Conservation (phyloP, 345 rosid species). For the Arabis hirsuta region DNA sequence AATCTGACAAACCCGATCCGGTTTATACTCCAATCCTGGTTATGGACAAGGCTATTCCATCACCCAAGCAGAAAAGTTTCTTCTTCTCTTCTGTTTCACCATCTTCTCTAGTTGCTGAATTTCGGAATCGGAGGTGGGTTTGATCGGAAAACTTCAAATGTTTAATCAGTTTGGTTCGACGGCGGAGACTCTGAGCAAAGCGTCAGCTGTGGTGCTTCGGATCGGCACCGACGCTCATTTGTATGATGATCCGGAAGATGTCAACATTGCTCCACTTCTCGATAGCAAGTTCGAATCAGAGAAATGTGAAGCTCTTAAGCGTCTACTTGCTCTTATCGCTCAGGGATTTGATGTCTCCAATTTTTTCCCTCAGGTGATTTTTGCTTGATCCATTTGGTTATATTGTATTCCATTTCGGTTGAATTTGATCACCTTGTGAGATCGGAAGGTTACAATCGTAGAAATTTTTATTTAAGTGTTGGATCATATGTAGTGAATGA, state of each 20-base stretch:
- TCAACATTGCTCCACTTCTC: constrained; percentile 76
- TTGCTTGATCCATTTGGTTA: constrained; percentile 3
- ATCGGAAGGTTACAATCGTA: constrained; percentile 17
- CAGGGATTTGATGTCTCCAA: constrained; percentile 97
- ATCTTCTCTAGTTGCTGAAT: neutral
- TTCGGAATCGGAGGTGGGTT: constrained; percentile 7
- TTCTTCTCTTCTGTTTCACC: constrained; percentile 27
- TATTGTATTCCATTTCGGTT: neutral
- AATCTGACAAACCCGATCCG: neutral
- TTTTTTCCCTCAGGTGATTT: constrained; percentile 86
- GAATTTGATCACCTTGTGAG: neutral
- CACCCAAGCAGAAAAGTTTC: constrained; percentile 31
- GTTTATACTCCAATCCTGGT: neutral
- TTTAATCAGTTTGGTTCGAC: constrained; percentile 82
- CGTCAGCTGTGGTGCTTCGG: constrained; percentile 82
- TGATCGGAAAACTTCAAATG: constrained; percentile 47
- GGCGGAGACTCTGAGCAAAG: constrained; percentile 86
- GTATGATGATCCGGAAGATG: constrained; percentile 96
- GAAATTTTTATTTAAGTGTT: neutral
- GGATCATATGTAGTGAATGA: constrained; percentile 2
- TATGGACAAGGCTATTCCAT: neutral
- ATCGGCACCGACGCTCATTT: constrained; percentile 97
- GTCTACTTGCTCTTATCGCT: constrained; percentile 89
- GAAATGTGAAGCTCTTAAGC: constrained; percentile 96
- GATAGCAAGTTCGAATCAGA: constrained; percentile 95